Evolutionary conservation across 2,329 filamentous ascomycete genomes (phyloP).

Genomic region (Colletotrichum nymphaeae): DNA sequence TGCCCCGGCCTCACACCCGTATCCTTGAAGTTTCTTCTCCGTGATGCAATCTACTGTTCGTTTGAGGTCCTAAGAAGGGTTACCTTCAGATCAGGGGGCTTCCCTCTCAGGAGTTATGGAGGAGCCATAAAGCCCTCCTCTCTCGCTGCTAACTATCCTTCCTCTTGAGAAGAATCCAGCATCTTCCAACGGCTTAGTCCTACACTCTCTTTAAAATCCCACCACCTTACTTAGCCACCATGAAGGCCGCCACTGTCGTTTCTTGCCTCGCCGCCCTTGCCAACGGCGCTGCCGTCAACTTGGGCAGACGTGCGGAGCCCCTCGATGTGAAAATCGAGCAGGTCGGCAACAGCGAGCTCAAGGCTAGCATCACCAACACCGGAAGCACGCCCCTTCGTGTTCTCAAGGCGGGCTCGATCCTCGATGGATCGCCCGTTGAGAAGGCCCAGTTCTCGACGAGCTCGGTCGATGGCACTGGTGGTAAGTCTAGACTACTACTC

Average conservation of each 20-base stretch:
- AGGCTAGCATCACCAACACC: constrained; percentile 61
- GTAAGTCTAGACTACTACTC: constrained; percentile 42
- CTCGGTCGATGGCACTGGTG: constrained; percentile 36
- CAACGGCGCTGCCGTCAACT: constrained; percentile 45
- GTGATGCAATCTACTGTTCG: background rate
- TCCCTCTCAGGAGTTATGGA: background rate
- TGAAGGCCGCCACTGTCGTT: constrained; percentile 51
- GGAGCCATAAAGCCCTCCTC: background rate
- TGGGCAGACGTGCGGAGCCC: constrained; percentile 47
- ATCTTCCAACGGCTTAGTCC: background rate
- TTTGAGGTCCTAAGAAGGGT: background rate
- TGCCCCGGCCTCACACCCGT: too few species aligned
- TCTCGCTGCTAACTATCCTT: background rate
- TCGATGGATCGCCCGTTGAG: constrained; percentile 59
- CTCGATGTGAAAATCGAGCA: constrained; percentile 55
- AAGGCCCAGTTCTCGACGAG: constrained; percentile 57
- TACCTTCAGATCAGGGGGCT: background rate
- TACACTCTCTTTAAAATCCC: background rate
- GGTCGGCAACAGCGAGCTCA: constrained; percentile 58
- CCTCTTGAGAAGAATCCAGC: background rate
- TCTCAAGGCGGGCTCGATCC: constrained; percentile 60
- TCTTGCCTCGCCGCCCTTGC: constrained; percentile 46
- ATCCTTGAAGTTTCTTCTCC: background rate
- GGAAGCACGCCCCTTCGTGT: constrained; percentile 57
- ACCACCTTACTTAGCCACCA: constrained; percentile 31